Evolutionary conservation across 2,329 filamentous ascomycete species (phyloP), one percentile per base, ranked within the genome.

Genomic region (Colletotrichum sp.): DNA sequence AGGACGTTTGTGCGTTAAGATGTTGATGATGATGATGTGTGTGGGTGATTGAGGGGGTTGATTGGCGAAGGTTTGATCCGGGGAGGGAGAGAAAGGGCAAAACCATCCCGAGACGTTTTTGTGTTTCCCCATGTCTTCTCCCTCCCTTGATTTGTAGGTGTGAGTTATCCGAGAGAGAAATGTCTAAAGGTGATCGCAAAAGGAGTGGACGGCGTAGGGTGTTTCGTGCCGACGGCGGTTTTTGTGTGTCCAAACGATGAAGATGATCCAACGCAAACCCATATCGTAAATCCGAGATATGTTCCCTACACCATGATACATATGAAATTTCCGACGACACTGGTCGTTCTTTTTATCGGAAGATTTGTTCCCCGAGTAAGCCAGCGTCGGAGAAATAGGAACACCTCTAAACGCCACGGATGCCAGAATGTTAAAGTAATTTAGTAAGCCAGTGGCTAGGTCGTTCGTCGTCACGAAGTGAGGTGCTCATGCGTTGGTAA

Each of bases 401-500:
- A 76, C 55, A 78, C 67, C 75, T 72, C 58, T 57, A 79, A 87
- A 87, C 85, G 85, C 85, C 85, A 79, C 82, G 78, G 83, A 87
- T 87, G 85, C 84, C 83, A 78, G 82, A 83, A 82, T 82, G 83
- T 13, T 83, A 84, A 82, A 79, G 80, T 78, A 81, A 80, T 80
- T 79, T 82, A 81, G 80, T 55, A 52, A 71, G 68, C 64, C 43
- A 61, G 61, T 48, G 72, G 58, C 71, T 16, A 58, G 61, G 64
- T 86, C 84, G 83, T 87, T 83, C 83, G 83, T 86, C 82, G 84
- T 82, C 79, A 81, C 77, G 79, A 77, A 76, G 68, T 78, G 68
- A 77, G 76, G 80, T 82, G 60, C 60, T 91, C 85, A 92, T 84
- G 90, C 90, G 81, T 92, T 92, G 84, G 90, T 92, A 76, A 92